Percentiles rank a stretch among this genome's conserved stretches.
Evolutionary conservation across 2,329 filamentous ascomycete species (phyloP).

Genomic region (Hypoxylon sp.): DNA sequence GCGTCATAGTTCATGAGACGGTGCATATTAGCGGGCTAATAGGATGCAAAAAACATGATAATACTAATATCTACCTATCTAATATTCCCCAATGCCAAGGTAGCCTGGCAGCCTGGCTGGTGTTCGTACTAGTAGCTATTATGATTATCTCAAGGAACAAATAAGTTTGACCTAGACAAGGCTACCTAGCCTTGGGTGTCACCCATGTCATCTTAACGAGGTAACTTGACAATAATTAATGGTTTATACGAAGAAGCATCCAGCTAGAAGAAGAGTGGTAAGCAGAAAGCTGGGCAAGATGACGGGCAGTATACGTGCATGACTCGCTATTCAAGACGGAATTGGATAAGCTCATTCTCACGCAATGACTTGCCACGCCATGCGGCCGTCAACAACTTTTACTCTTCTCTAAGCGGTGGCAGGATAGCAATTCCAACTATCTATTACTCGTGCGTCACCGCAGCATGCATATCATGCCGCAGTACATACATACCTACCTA

Average conservation of each 20-base stretch:
- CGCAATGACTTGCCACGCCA: constrained; percentile 34
- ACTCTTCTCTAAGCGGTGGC: constrained; percentile 19
- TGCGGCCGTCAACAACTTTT: constrained; percentile 28
- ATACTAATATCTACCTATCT: neutral
- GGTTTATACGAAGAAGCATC: neutral
- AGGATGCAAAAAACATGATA: constrained; percentile 8
- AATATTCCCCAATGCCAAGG: too few relatives aligned
- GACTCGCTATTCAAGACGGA: constrained; percentile 24
- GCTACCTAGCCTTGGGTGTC: constrained; percentile 31
- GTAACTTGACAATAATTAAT: constrained; percentile 3
- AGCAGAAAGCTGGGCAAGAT: constrained; percentile 20
- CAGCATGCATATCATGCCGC: constrained; percentile 33
- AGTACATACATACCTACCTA: too few relatives aligned
- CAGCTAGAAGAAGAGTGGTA: constrained; percentile 4
- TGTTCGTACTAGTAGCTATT: constrained; percentile 14
- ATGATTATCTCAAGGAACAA: constrained; percentile 3
- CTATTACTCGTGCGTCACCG: constrained; percentile 34
- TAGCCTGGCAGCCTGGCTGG: constrained; percentile 4
- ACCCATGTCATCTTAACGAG: constrained; percentile 15
- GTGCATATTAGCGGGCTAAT: constrained; percentile 6
- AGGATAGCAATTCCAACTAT: constrained; percentile 10
- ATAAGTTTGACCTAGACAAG: constrained; percentile 25
- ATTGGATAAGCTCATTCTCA: constrained; percentile 36
- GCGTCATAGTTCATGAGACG: constrained; percentile 23
- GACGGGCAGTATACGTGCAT: constrained; percentile 31